Evolutionary conservation across 1,284 basidiomycete genomes (phyloP), one percentile per base, ranked within the genome.

Genomic region (Gomphus bonarii): DNA sequence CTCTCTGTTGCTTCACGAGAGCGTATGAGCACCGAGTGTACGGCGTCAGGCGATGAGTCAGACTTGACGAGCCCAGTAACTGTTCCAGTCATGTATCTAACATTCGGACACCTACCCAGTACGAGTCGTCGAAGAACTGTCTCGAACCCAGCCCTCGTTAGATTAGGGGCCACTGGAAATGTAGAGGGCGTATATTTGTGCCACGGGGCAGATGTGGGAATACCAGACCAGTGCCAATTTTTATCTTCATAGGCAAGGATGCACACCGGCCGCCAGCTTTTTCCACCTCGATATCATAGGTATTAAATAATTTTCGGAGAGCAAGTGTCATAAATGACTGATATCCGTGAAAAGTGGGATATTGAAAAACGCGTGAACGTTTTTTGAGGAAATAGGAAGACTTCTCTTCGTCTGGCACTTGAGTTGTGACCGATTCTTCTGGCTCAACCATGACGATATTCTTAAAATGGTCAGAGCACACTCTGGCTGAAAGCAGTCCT

Each of bases 391-490:
- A 25, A 5, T 6, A 0, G 50, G 61, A 22, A 60, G 59, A 4
- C 51, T 63, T 28, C 25, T 47, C 7, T 60, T 59, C 52, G 5
- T 31, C 25, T 30, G 51, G 33, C 1, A 52, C 61, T 25, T 62
- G 50, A 40, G 35, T 54, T 22, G 47, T 43, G 25, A 57, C 16
- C 59, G 55, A 56, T 35, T 58, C 61, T 42, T 64, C 61, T 4
- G 63, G 56, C 40, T 64, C 63, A 20, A 64, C 46, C 20, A 64
- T 59, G 10, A 62, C n/a, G n/a, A 64, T 62, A 47, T 58, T 50
- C 31, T 63, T 57, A 42, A 63, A 64, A 55, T 64, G 62, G 35
- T 61, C 55, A 8, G 58, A 55, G 46, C 62, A 63, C 12, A 63
- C 58, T 16, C 58, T 25, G 3, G 63, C 63, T 12, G 62, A 30